Base-by-base conservation (phyloP, 192 early-diverging fungal genomes). In the Backusella australiensis region DNA sequence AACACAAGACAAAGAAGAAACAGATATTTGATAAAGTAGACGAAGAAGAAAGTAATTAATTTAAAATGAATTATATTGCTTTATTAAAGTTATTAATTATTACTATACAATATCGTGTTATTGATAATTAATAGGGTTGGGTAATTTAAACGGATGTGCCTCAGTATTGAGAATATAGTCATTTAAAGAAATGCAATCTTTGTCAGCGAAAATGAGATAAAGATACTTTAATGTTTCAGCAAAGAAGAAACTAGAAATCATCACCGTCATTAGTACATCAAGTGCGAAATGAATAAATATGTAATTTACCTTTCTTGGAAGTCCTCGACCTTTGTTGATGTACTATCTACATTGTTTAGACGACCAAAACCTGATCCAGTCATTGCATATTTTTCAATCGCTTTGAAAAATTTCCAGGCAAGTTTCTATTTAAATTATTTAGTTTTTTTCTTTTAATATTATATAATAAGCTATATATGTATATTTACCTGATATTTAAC, bases 181-280 rank as follows among this genome's bases (percentile, higher is more conserved):
- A 68, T 94, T 90, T 39, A 96, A 83, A 14, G 92, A 85, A 52
- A 95, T 80, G 8, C 90, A 76, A 75, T 92, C 82, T 1, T 82
- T 77, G 29, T 86, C 81, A 6, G 88, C 86, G 78, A 96, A 97
- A 56, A 96, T 84, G 76, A 98, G 77, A 80, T 94, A 98, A 19
- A 96, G 84, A 79, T 98, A 98, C 82, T 98, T 98, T 74, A 98
- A 88, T 0, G 96, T 97, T 77, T 98, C 97, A 1, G 96, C 95
- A 72, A 96, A 77, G 77, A 98, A 98, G 81, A 96, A 98, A 38
- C 91, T 78, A 69, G 21, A 5, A 26, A 63, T 39, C 38, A 39
- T 5, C 38, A 39, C 38, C 38, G 3, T 39, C 38, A 39, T 69
- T 35, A 23, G 7, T 70, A 38, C 5, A 38, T 42, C 17, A 36